Evolutionary conservation across 176 grass and related monocot species (phyloP), one percentile per base, ranked within the genome.

Genomic region (Avena eriantha): DNA sequence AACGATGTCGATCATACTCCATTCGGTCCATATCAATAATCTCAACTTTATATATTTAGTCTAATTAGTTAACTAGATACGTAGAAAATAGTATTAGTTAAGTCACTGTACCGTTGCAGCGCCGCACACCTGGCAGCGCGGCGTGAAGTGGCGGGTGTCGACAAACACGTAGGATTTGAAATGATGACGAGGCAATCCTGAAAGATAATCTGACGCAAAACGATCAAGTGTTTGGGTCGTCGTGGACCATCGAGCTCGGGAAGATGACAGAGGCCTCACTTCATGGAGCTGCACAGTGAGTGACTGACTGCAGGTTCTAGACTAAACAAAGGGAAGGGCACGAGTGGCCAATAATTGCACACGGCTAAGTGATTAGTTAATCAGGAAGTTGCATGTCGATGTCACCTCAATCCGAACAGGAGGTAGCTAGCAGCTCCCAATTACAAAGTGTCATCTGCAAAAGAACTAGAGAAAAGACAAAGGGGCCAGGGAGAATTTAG

Each of bases 321-420:
- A 29, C 9, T 71, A 80, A 80, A 87, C 66, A 59, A 76, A 50
- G 21, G 1, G 14, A 14, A 51, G 59, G 77, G 8, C 81, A 91
- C 89, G 85, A 85, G 81, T 92, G 87, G 8, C 73, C 51, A 86
- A 86, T 86, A 80, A 86, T 86, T 83, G 80, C 90, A 41, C 15
- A 43, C 17, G 13, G 24, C 12, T 50, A 43, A 23, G 2, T 73
- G 63, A 4, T 17, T 75, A 7, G 22, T 43, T 83, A 68, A 69
- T 73, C 83, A 3, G 23, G 76, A 57, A 66, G 35, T 14, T 1
- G 77, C 48, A 61, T 35, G 86, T 91, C 90, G n/a, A 55, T 43
- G 17, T 85, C 86, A 70, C 14, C 5, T 63, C 50, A 77, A 50
- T 80, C 56, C n/a, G 50, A 77, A 77, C 80, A 91, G 73, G 63